Evolutionary conservation across 176 grass and related monocot species (phyloP), one percentile per base, ranked within the genome.

Genomic region (Rhynchospora tenuis): DNA sequence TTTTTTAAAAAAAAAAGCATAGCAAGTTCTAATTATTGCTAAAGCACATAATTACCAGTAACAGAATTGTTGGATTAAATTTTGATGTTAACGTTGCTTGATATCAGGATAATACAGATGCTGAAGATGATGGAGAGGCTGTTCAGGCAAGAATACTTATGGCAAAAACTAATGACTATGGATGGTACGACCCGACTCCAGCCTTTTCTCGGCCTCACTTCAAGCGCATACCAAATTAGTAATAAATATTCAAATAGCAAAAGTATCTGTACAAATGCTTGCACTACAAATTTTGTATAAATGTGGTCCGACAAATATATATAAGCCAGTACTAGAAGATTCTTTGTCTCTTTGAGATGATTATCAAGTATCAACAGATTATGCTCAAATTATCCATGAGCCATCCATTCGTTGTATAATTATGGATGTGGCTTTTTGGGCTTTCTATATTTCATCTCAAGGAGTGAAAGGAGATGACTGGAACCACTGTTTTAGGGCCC

Each of bases 181-280:
- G 88, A 38, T 76, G 90, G 69, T 90, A 90, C 27, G 87, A 92
- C 67, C 90, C 87, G 2, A 4, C 92, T 64, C 92, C 92, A 3
- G 62, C 90, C 8, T 89, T 94, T 78, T 90, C 92, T 16, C 91
- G 81, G 83, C 92, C 92, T 78, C 84, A 38, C 81, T 94, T 86
- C 83, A 94, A 94, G 81, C 81, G 79, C 76, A 91, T 94, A 86
- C 92, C 92, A 57, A 88, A 94, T 83, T 94, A 78, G 89, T 82
- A 62, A 55, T 19, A 17, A 75, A 54, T 14, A 7, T 6, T 76
- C 50, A 24, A 19, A 55, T 56, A 19, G 14, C 2, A 77, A 31
- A 19, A 76, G 20, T 31, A 19, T 75, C 50, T 77, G 73, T 77
- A 77, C 73, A 77, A 17, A 76, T 31, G 27, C 23, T 77, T 31